These are phyloP conservation scores for Stephanodiscus minutulus DNA, from an alignment of 108 stramenopile species.

Conservation along the genomic window DNA sequence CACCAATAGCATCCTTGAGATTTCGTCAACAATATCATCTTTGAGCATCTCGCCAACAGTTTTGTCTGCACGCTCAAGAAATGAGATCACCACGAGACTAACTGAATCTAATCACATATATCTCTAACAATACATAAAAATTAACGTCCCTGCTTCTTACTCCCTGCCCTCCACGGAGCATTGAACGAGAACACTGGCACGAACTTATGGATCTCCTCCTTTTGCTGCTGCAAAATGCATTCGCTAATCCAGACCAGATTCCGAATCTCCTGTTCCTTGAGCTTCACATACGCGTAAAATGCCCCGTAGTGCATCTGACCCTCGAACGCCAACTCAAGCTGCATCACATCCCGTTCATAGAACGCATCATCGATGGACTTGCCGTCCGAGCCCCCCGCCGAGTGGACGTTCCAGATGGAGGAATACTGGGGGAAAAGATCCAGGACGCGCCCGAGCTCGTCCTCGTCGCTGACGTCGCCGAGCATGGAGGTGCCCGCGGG, in stretches of 20 bases:
- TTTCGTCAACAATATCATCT: too few species aligned
- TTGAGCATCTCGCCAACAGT: too few species aligned
- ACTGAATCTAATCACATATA: background rate
- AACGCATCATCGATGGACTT: constrained; percentile 98
- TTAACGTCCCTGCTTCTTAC: constrained; percentile 32
- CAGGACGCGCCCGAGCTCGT: constrained; percentile 87
- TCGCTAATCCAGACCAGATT: constrained; percentile 99
- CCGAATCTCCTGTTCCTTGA: constrained; percentile 99
- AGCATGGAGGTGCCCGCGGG: constrained; percentile 95
- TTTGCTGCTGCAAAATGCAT: constrained; percentile 98
- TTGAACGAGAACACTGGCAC: constrained; percentile 94
- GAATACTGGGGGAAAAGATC: constrained; percentile 91
- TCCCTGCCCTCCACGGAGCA: constrained; percentile 88
- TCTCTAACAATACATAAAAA: background rate
- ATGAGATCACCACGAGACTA: too few species aligned
- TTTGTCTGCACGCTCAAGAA: too few species aligned
- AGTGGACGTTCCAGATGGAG: constrained; percentile 92
- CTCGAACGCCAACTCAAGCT: constrained; percentile 97
- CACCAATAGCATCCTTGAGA: too few species aligned
- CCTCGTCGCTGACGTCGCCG: constrained; percentile 88
- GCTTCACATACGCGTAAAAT: constrained; percentile 99
- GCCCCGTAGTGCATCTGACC: constrained; percentile 97
- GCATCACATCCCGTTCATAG: constrained; percentile 96
- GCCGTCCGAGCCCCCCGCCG: constrained; percentile 71
- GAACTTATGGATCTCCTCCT: constrained; percentile 98